These are phyloP conservation scores for Colletotrichum sp. DNA, from an alignment of 2,329 filamentous ascomycete genomes.

Conservation along the genomic window DNA sequence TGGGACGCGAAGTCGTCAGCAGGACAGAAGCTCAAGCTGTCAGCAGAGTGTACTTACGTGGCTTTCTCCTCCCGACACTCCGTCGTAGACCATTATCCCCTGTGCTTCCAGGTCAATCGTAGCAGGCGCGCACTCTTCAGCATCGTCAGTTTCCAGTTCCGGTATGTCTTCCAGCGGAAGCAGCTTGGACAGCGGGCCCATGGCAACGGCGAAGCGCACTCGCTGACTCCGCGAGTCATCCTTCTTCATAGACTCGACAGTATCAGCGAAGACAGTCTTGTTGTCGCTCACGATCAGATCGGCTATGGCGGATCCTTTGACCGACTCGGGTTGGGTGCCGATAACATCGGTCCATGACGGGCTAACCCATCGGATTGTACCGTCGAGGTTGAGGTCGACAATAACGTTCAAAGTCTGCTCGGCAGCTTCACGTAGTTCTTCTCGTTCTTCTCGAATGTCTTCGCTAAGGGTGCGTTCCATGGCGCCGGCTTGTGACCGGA, in stretches of 20 bases:
- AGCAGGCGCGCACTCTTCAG: constrained; percentile 44
- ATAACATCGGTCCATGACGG: constrained; percentile 95
- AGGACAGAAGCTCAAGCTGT: neutral
- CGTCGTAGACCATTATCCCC: constrained; percentile 97
- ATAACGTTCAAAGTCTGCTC: constrained; percentile 98
- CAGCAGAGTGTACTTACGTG: constrained; percentile 69
- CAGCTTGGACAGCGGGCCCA: constrained; percentile 74
- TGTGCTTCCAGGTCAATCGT: constrained; percentile 89
- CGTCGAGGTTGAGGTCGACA: constrained; percentile 89
- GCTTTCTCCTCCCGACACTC: constrained; percentile 82
- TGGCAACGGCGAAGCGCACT: constrained; percentile 77
- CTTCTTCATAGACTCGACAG: constrained; percentile 86
- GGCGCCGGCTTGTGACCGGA: constrained; percentile 52
- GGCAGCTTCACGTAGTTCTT: constrained; percentile 92
- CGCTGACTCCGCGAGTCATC: constrained; percentile 94
- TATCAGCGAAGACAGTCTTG: constrained; percentile 79
- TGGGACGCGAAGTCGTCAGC: constrained; percentile 38
- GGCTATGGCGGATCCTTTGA: constrained; percentile 79
- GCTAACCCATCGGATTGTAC: constrained; percentile 93
- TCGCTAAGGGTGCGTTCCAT: constrained; percentile 79
- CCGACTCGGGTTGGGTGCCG: constrained; percentile 74
- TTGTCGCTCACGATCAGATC: constrained; percentile 82
- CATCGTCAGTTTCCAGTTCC: constrained; percentile 41
- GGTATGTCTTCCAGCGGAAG: constrained; percentile 48
- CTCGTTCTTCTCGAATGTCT: constrained; percentile 90